A percentile compares a stretch with the other conserved stretches of the same genome.
These are phyloP conservation scores for Daldinia sp. DNA, from an alignment of 2,329 filamentous ascomycete genomes.

Conservation along the genomic window DNA sequence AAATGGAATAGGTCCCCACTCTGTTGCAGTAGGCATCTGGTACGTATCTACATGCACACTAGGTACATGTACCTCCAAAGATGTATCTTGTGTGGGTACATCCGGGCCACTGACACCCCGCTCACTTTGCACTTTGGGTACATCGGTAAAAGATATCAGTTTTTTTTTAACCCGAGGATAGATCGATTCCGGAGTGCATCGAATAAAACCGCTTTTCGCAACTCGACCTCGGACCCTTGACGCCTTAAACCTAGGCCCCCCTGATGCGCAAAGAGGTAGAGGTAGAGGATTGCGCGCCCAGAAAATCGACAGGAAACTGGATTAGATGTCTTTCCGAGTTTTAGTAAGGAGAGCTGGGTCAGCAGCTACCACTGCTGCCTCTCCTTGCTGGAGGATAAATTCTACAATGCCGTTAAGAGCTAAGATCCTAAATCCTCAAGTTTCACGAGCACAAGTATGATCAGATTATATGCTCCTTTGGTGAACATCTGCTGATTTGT, in stretches of 20 bases:
- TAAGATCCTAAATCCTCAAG: slow-evolving; percentile 74
- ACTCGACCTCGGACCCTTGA: slow-evolving; percentile 19
- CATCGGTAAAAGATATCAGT: slow-evolving; percentile 28
- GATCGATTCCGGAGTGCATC: slow-evolving; percentile 7
- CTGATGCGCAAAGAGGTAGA: slow-evolving; percentile 52
- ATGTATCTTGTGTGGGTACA: background rate
- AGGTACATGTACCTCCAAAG: background rate
- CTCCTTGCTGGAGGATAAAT: slow-evolving; percentile 57
- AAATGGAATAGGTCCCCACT: slow-evolving; percentile 16
- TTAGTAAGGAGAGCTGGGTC: slow-evolving; percentile 66
- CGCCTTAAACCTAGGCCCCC: slow-evolving; percentile 25
- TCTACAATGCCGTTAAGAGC: slow-evolving; percentile 83
- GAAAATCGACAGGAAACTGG: slow-evolving; percentile 44
- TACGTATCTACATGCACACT: slow-evolving; percentile 16
- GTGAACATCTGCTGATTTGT: slow-evolving; percentile 19
- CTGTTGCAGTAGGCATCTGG: background rate
- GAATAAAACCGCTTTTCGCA: slow-evolving; percentile 13
- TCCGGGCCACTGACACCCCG: background rate
- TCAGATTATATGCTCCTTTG: background rate
- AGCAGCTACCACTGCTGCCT: slow-evolving; percentile 60
- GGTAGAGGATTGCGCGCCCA: slow-evolving; percentile 52
- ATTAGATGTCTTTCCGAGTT: slow-evolving; percentile 69
- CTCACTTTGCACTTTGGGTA: slow-evolving; percentile 3
- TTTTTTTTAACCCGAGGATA: slow-evolving; percentile 40
- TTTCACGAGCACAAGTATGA: slow-evolving; percentile 66